These are phyloP conservation scores for Proliferodiscus dingleyae DNA, from an alignment of 2,329 filamentous ascomycete genomes.

Conservation along the genomic window DNA sequence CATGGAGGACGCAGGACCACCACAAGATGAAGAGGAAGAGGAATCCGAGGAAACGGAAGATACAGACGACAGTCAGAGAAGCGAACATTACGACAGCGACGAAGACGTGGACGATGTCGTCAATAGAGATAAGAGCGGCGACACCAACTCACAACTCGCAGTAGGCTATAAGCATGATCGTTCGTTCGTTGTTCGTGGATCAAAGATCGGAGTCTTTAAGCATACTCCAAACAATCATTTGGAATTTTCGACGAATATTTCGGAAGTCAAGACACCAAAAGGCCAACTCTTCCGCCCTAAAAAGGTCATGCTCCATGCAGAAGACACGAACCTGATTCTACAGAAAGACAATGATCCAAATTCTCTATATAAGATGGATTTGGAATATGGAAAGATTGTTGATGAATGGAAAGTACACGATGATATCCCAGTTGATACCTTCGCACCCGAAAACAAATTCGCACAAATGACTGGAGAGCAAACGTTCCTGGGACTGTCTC, in stretches of 20 bases:
- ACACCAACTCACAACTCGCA: conserved; percentile 88
- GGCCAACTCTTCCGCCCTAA: conserved; percentile 88
- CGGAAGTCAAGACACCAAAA: conserved; percentile 83
- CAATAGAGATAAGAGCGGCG: conserved; percentile 65
- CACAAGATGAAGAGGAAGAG: conserved; percentile 44
- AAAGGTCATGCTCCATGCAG: conserved; percentile 43
- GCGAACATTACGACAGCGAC: conserved; percentile 69
- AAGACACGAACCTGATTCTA: conserved; percentile 33
- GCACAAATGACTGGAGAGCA: conserved; percentile 94
- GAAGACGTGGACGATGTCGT: conserved; percentile 77
- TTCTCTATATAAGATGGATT: conserved; percentile 92
- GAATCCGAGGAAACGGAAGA: conserved; percentile 49
- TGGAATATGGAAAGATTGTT: conserved; percentile 95
- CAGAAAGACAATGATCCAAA: conserved; percentile 63
- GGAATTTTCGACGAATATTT: conserved; percentile 95
- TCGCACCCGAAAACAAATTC: conserved; percentile 96
- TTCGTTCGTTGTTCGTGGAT: conserved; percentile 93
- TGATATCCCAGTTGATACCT: conserved; percentile 86
- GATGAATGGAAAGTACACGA: conserved; percentile 99
- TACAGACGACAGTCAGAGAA: conserved; percentile 57
- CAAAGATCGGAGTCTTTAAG: conserved; percentile 98
- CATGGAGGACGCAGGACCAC: conserved; percentile 75
- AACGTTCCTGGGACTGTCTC: conserved; percentile 88
- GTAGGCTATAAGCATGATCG: conserved; percentile 97
- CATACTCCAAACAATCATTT: conserved; percentile 89